Base-by-base conservation (phyloP, 495 filamentous ascomycete genomes). In the Hypoxylon trugodes region DNA sequence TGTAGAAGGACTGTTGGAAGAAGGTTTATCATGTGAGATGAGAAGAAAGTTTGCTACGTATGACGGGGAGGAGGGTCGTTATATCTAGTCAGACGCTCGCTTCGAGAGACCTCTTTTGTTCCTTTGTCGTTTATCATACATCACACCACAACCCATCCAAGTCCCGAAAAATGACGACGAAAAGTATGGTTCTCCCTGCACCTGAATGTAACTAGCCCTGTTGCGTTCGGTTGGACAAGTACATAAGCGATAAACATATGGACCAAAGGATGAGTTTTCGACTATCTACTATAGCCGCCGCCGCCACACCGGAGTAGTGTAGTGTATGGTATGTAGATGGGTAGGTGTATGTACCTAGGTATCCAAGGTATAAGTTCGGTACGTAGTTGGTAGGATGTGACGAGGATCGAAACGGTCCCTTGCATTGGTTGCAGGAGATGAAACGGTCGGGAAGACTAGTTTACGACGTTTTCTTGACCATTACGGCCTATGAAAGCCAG, bases 361-460 rank as follows among this genome's bases (percentile, higher is more conserved):
- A n/a, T n/a, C n/a, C n/a, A n/a, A n/a, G n/a, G n/a, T n/a, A n/a
- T n/a, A n/a, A n/a, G n/a, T n/a, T n/a, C n/a, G n/a, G n/a, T n/a
- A n/a, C n/a, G n/a, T n/a, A n/a, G n/a, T n/a, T n/a, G n/a, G n/a
- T n/a, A n/a, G n/a, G n/a, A n/a, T n/a, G n/a, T n/a, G n/a, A n/a
- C n/a, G n/a, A n/a, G 43, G 49, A 21, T 24, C 46, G 10, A 26
- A 45, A 43, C 64, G 57, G 64, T 53, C 52, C 64, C 64, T 67
- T 67, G 64, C 64, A 67, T 66, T 52, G 40, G 3, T 2, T 58
- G 46, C 52, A 53, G 38, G 10, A 21, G 30, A 61, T 61, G 58
- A 67, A 67, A 67, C 64, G 51, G 57, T 61, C 58, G 51, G 26
- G 26, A 56, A 32, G 45, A 52, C 47, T 67, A 66, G 45, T 18